A percentile compares a stretch with the other conserved stretches of the same genome.
These are phyloP conservation scores for Trypanosoma mega DNA, from an alignment of 208 protist genomes.

Conservation along the genomic window DNA sequence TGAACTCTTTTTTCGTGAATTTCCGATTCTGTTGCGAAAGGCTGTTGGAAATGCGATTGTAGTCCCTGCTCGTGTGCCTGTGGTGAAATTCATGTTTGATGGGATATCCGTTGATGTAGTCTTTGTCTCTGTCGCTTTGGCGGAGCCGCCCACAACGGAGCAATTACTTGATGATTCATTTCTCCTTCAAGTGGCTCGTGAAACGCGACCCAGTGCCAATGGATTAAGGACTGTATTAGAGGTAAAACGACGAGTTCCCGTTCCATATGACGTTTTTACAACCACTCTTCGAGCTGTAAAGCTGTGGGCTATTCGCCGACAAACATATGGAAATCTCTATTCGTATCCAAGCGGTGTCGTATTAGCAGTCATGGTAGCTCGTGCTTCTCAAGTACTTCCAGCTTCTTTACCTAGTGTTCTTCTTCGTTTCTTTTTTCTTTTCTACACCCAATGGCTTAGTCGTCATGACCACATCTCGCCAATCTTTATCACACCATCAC, in stretches of 20 bases:
- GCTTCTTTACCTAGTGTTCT: conserved; percentile 70
- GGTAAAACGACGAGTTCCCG: conserved; percentile 46
- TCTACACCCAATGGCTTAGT: conserved; percentile 78
- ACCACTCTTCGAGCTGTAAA: conserved; percentile 76
- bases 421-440: conserved; percentile 86
- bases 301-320: conserved; percentile 74
- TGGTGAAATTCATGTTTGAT: conserved; percentile 70
- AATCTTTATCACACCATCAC: conserved; percentile 55
- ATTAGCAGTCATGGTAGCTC: conserved; percentile 94
- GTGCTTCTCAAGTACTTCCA: conserved; percentile 93
- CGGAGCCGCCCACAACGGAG: conserved; percentile 47
- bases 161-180: conserved; percentile 60
- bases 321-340: conserved; percentile 95
- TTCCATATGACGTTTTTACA: conserved; percentile 44
- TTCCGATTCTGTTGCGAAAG: conserved; percentile 42
- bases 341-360: conserved; percentile 96
- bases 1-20: conserved; percentile 47
- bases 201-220: conserved; percentile 62
- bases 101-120: conserved; percentile 76
- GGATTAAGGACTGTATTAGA: conserved; percentile 80
- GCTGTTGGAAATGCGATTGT: conserved; percentile 44
- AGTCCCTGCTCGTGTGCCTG: conserved; percentile 72
- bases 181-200: conserved; percentile 44
- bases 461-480: conserved; percentile 38
- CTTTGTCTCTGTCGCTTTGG: conserved; percentile 53